phyloP scores from a whole-genome alignment of 257 asterid species.

The Jacaranda mimosifolia region DNA sequence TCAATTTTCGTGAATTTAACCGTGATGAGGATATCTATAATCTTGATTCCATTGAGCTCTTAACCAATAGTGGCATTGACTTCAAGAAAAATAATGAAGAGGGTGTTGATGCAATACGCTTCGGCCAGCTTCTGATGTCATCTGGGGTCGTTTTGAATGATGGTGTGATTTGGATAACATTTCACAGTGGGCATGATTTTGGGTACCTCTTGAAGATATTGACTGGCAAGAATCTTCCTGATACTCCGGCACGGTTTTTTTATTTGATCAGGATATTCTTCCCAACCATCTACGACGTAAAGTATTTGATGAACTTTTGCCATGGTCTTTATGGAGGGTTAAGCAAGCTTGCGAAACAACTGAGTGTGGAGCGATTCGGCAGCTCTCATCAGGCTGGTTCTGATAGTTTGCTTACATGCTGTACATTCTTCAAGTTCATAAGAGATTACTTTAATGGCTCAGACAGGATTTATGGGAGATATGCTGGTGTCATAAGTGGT shows the following conservation, averaged over 20 bases:
- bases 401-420: too few species aligned
- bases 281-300: constrained; percentile 47
- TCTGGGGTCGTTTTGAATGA: constrained; percentile 54
- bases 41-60: constrained; percentile 48
- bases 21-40: constrained; percentile 44
- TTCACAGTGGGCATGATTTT: constrained; percentile 47
- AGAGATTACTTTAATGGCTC: too few species aligned
- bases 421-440: too few species aligned
- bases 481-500: too few species aligned
- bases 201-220: constrained; percentile 48
- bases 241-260: constrained; percentile 42
- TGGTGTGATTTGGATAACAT: constrained; percentile 45
- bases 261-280: constrained; percentile 41
- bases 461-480: too few species aligned
- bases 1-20: constrained; percentile 52
- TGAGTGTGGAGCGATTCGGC: constrained; percentile 20
- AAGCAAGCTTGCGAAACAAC: constrained; percentile 43
- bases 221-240: constrained; percentile 47
- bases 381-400: too few species aligned
- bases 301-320: constrained; percentile 49
- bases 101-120: constrained; percentile 44
- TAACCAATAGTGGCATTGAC: constrained; percentile 44
- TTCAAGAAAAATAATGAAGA: constrained; percentile 41
- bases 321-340: constrained; percentile 49
- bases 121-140: constrained; percentile 50